Evolutionary conservation across 148 eudicot species (phyloP), one percentile per base, ranked within the genome.

Genomic region (Nepenthes gracilis): DNA sequence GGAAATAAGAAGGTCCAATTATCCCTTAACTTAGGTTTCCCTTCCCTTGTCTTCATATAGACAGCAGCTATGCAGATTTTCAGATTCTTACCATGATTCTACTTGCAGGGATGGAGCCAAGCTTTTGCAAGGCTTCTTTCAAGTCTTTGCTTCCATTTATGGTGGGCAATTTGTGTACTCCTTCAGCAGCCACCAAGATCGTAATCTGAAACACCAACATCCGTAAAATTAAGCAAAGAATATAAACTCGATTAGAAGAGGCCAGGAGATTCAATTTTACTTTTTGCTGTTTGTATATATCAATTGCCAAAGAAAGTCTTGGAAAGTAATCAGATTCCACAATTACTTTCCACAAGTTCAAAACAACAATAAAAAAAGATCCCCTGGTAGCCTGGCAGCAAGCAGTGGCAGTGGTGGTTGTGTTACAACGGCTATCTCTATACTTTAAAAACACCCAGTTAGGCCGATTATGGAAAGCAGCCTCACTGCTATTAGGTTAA

Each of bases 111-210:
- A 87, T 83, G 48, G 96, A 79, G 12, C 77, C 93, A 55, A 91
- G 85, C 75, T 83, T 85, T 71, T 87, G 92, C 62, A 91, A 56
- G 49, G 96, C 93, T 63, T 83, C 93, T 68, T 85, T 91, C 81
- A 91, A 68, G 71, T 83, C 87, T 59, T 58, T 68, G 62, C 95
- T 87, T 51, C 76, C 70, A 34, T 80, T 83, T 54, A 91, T 83
- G 50, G 87, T 54, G 36, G 97, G 97, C 74, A 91, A 53, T 66
- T 91, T 91, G 67, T 76, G 74, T 34, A 73, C 84, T 63, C 97
- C 97, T 78, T 80, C 87, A 13, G 96, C 97, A 69, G 96, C 97
- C 76, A 87, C 96, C 83, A 91, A 74, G 65, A 91, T 64, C 36
- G 97, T 85, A 63, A 91, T 77, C 97, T 90, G 83, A 61, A 72